phyloP scores from a whole-genome alignment of 1,284 basidiomycete genomes.

The Trichosporon asahii region DNA sequence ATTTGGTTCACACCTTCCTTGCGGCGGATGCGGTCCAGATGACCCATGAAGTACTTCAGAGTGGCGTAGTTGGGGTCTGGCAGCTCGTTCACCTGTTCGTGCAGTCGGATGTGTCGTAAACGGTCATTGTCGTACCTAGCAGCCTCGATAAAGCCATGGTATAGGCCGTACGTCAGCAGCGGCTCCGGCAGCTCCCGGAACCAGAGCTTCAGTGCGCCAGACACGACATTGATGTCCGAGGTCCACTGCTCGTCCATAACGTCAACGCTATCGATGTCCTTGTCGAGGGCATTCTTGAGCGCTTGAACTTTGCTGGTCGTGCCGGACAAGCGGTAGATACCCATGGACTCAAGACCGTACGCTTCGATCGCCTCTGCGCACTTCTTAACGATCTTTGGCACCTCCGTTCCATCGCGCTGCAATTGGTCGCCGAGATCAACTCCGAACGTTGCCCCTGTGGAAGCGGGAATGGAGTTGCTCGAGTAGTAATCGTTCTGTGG shows the following conservation, averaged over 20 bases:
- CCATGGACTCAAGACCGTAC: conserved; percentile 76
- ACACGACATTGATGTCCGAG: conserved; percentile 91
- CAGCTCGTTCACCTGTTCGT: conserved; percentile 95
- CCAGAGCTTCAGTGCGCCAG: conserved; percentile 93
- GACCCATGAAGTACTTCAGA: conserved; percentile 90
- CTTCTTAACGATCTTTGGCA: conserved; percentile 83
- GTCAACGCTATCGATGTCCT: conserved; percentile 79
- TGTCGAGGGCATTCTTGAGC: conserved; percentile 80
- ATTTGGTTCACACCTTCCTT: conserved; percentile 81
- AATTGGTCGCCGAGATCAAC: conserved; percentile 90
- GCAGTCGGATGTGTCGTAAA: conserved; percentile 86
- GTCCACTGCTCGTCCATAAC: conserved; percentile 85
- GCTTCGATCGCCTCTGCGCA: conserved; percentile 90
- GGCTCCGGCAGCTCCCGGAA: conserved; percentile 94
- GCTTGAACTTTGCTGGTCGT: conserved; percentile 82
- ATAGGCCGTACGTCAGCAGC: conserved; percentile 75
- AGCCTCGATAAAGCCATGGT: conserved; percentile 90
- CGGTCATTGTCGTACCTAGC: conserved; percentile 92
- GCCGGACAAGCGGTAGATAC: conserved; percentile 91
- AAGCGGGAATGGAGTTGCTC: conserved; percentile 32
- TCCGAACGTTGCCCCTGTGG: conserved; percentile 68
- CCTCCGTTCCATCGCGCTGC: conserved; percentile 78
- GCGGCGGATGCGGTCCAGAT: conserved; percentile 79
- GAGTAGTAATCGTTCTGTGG: conserved; percentile 22
- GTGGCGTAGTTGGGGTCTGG: conserved; percentile 98